These are phyloP conservation scores for Aspergillus chevalieri DNA, from an alignment of 2,329 filamentous ascomycete species.

Conservation along the genomic window DNA sequence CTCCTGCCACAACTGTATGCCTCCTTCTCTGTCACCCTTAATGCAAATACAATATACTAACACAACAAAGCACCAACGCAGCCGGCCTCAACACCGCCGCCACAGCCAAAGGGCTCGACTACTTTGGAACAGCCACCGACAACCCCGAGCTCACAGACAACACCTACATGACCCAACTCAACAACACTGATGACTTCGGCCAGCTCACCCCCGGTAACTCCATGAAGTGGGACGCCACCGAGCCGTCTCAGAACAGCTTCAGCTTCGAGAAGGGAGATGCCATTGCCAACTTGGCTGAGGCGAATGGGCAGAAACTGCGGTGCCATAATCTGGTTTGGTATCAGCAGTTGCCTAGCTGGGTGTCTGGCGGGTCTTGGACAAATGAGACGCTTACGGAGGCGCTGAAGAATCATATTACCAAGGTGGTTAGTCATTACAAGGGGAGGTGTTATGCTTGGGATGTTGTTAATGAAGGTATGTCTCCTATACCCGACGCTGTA, in stretches of 20 bases:
- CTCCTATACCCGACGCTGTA: not conserved
- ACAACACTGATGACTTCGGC: constrained; percentile 58
- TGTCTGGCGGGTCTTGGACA: constrained; percentile 50
- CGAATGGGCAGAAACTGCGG: constrained; percentile 46
- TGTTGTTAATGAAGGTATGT: constrained; percentile 33
- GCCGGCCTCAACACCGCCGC: constrained; percentile 34
- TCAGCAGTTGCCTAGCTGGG: constrained; percentile 46
- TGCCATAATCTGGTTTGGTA: constrained; percentile 58
- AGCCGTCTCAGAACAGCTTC: constrained; percentile 54
- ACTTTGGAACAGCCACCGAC: constrained; percentile 57
- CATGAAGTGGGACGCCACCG: constrained; percentile 59
- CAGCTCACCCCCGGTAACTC: constrained; percentile 60
- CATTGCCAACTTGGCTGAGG: constrained; percentile 35
- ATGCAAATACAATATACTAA: not conserved
- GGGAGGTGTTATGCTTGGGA: constrained; percentile 36
- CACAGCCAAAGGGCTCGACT: constrained; percentile 49
- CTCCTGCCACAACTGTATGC: constrained; percentile 1
- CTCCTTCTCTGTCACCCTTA: not conserved
- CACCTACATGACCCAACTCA: constrained; percentile 51
- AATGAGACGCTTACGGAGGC: constrained; percentile 51
- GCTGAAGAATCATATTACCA: constrained; percentile 44
- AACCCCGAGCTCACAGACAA: constrained; percentile 48
- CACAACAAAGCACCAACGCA: constrained; percentile 11
- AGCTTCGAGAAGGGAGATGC: constrained; percentile 53
- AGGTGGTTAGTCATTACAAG: constrained; percentile 30